Base-by-base conservation (phyloP, 2,329 filamentous ascomycete genomes). In the Parastagonospora avenae region DNA sequence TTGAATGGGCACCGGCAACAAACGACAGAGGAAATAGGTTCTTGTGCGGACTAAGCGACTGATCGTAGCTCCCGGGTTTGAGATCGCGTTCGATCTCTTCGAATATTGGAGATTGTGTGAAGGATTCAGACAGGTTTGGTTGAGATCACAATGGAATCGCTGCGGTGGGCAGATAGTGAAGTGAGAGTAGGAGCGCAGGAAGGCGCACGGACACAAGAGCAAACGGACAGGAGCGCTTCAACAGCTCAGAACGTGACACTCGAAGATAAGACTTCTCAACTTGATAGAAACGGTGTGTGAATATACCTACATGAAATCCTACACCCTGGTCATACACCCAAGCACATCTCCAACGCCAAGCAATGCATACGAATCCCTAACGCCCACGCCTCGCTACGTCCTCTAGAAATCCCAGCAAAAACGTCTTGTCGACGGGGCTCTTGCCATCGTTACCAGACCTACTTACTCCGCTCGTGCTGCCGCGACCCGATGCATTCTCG, bases 361-460 rank as follows among this genome's bases (percentile, higher is more conserved):
- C 38, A 48, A 48, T 48, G 46, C 46, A 37, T 42, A 9, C 8
- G 12, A 14, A 15, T 16, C 9, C 15, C 60, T 46, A 71, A 8
- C 68, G 57, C 19, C 67, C 70, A 19, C 64, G 54, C 49, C 62
- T 59, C 19, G 70, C 70, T 30, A 82, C 78, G 49, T 78, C 78
- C 57, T 90, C 84, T 63, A 95, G 75, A 67, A 91, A 94, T 8
- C 84, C 87, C 44, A 94, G 78, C 67, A 95, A 75, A 63, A 94
- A 94, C 12, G 81, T 86, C 67, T 89, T 87, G 60, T 94, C 87
- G 0, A 85, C 87, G 0, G 89, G 83, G 42, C 65, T 72, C 49
- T 67, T 72, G 9, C 59, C 64, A 2, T 60, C 67, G 27, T 29
- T 52, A 12, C 41, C 50, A 28, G 51, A 55, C n/a, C 45, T 53